Conservation (phyloP, 768 basidiomycete species). For the Podaxis rugospora region DNA sequence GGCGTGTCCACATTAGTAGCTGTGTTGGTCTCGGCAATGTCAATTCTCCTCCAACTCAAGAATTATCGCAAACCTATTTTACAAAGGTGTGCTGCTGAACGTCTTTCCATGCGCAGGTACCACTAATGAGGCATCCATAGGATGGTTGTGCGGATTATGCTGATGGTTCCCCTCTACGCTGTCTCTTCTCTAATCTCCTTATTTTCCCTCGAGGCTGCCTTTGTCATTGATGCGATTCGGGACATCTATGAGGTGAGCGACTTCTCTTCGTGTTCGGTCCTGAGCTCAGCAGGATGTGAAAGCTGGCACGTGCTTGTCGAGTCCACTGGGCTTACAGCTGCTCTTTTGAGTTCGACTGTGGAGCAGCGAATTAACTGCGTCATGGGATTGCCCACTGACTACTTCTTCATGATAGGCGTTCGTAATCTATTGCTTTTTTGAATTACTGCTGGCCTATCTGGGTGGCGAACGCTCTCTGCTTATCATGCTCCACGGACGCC, state of each 20-base stretch:
- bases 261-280: neutral
- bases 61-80: conserved; percentile 81
- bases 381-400: conserved; percentile 2
- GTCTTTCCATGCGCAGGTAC: neutral
- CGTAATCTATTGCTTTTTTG: conserved; percentile 92
- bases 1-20: conserved; percentile 66
- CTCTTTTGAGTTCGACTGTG: neutral
- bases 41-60: conserved; percentile 77
- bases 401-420: conserved; percentile 56
- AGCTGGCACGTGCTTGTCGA: neutral
- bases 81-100: conserved; percentile 56
- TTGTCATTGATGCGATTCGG: conserved; percentile 91
- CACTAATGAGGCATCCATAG: conserved; percentile 28
- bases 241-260: conserved; percentile 89
- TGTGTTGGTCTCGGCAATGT: conserved; percentile 66
- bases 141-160: conserved; percentile 91
- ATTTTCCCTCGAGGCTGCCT: conserved; percentile 91
- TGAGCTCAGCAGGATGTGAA: neutral
- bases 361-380: neutral
- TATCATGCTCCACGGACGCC: conserved; percentile 87
- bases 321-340: neutral
- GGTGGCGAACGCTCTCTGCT: conserved; percentile 94
- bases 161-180: conserved; percentile 95
- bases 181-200: conserved; percentile 89
- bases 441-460: conserved; percentile 74